Evolutionary conservation across 441 rosid species (phyloP), one percentile per base, ranked within the genome.

Genomic region (Adansonia gregorii): DNA sequence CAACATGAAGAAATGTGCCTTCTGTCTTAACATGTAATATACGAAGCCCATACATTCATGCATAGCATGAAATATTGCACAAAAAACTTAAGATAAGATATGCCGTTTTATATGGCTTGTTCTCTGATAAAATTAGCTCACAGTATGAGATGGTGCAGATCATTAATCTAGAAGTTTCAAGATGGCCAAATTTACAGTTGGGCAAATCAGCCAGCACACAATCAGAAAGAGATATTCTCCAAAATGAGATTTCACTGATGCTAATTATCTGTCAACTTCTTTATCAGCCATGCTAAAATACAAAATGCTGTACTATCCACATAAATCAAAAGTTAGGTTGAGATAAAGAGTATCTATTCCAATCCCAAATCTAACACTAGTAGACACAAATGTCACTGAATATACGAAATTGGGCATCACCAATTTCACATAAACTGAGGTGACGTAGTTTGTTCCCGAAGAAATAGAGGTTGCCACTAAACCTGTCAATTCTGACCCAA

Each of bases 101-200:
- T 12, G 22, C 48, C 3, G 1, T 35, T 72, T 55, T 17, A 31
- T 48, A 31, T 31, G 74, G 49, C 63, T 35, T 31, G 49, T 11
- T 54, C 35, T 72, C 27, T 22, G 20, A 68, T 68, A 48, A 67
- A 68, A 48, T 48, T 46, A 17, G 46, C 63, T 70, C 11, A 48
- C 49, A 70, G 43, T 12, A 70, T 49, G 72, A 51, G 43, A 70
- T 14, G 60, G 45, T 14, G 45, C 46, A 54, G 48, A 72, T 9
- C 64, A 52, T 3, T 35, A 35, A 72, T 9, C 27, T 55, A 27
- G 74, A 51, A 27, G 71, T 66, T 19, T 15, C 27, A 72, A 9
- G 24, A 17, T 35, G 61, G 74, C 63, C 61, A 51, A 71, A 31
- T 17, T n/a, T 15, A 35, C 41, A 70, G 4, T 0, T 15, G 12